Percentiles rank a stretch among this genome's conserved stretches.
These are phyloP conservation scores for Talaromyces albobiverticillius DNA, from an alignment of 2,329 filamentous ascomycete species.

Conservation along the genomic window DNA sequence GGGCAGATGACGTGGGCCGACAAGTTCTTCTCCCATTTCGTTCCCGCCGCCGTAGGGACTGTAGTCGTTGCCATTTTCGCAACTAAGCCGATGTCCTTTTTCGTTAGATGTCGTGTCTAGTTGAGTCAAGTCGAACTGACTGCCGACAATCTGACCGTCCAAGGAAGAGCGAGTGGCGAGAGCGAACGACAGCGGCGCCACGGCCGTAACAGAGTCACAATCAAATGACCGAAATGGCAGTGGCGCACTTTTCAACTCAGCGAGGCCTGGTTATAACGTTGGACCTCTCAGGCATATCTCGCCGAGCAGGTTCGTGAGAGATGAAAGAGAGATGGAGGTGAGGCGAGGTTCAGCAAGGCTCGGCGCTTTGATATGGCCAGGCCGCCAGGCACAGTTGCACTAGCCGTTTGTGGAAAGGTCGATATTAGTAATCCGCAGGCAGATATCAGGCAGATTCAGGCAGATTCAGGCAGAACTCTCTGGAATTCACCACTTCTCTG, in stretches of 20 bases:
- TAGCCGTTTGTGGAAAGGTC: neutral
- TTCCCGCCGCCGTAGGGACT: conserved; percentile 35
- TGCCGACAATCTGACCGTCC: too few species aligned
- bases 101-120: neutral
- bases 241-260: conserved; percentile 17
- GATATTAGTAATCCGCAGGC: conserved; percentile 2
- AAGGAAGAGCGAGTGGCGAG: conserved; percentile 10
- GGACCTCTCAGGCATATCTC: conserved; percentile 15
- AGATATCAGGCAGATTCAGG: conserved; percentile 1
- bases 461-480: neutral
- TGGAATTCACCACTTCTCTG: neutral
- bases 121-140: too few species aligned
- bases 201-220: conserved; percentile 9
- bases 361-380: neutral
- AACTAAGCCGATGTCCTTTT: neutral
- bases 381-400: neutral
- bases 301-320: conserved; percentile 9
- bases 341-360: neutral
- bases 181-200: conserved; percentile 15
- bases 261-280: conserved; percentile 13
- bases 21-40: conserved; percentile 73
- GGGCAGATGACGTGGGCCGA: conserved; percentile 82
- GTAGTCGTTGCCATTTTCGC: conserved; percentile 29
- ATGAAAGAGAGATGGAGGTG: conserved; percentile 4
- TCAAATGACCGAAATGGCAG: conserved; percentile 12